Conservation (phyloP, 169 alveolate genomes). For the Plasmodium knowlesi region DNA sequence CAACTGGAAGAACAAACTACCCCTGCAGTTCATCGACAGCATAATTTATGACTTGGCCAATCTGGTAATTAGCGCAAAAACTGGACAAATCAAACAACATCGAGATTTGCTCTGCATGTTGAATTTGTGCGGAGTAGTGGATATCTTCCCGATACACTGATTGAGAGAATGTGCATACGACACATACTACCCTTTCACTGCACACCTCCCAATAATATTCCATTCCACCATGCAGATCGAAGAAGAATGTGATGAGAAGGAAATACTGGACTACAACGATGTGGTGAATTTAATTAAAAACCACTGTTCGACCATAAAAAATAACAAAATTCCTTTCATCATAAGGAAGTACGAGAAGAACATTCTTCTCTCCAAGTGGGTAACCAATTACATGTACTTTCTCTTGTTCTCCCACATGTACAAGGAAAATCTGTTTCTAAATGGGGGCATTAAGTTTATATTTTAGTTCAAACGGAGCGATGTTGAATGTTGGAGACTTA, state of each 20-base stretch:
- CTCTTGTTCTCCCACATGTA: constrained; percentile 45
- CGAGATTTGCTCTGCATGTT: background rate
- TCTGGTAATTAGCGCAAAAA: constrained; percentile 35
- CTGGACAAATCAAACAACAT: background rate
- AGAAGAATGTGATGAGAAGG: constrained; percentile 65
- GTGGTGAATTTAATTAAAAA: constrained; percentile 47
- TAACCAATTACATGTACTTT: constrained; percentile 57
- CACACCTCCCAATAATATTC: background rate
- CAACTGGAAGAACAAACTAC: constrained; percentile 64
- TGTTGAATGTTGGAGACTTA: background rate
- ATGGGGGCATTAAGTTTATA: constrained; percentile 53
- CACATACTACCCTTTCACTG: background rate
- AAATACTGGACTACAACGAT: constrained; percentile 45
- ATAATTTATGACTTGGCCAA: constrained; percentile 69
- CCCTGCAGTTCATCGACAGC: constrained; percentile 44
- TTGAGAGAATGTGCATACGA: background rate
- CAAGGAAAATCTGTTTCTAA: constrained; percentile 59
- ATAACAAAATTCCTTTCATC: constrained; percentile 59
- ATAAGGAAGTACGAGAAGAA: constrained; percentile 72
- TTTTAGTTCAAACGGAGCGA: background rate
- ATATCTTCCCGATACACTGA: background rate
- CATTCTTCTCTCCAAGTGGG: constrained; percentile 61
- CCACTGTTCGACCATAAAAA: constrained; percentile 42
- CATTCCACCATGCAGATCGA: constrained; percentile 23
- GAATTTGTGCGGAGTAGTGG: background rate